Base-by-base conservation (phyloP, 169 alveolate genomes). In the Plasmodium billcollinsi region DNA sequence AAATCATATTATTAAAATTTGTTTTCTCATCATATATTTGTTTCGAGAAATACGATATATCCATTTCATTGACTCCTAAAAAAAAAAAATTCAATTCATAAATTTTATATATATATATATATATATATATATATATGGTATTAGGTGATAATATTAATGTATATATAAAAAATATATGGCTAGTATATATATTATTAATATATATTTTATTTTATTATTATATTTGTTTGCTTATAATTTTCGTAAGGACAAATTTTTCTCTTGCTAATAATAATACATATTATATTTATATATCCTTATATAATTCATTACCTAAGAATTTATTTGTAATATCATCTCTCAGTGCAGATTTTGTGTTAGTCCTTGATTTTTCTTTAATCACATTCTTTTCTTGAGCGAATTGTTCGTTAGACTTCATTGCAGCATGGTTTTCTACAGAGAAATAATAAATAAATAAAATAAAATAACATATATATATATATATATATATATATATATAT, bases 21-120 rank as follows among this genome's bases (percentile, higher is more conserved):
- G 49, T 83, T 69, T 83, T 83, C 45, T 83, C 91, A 20, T 67
- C 91, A 72, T 69, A 26, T 15, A 83, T 67, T 62, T 83, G 29
- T 39, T 83, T 83, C 5, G 85, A 43, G 12, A 83, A 49, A 20
- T 69, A 52, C 12, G 91, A 54, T 45, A 83, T 56, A 21, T 47
- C 50, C 18, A 59, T 69, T 83, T 83, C 74, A 15, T 83, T 85
- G 2, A 20, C 67, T 29, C 85, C 91, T 83, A 24, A 15, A 14
- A 21, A 61, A 74, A 26, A 54, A 24, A 72, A 18, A 59, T 43
- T 67, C n/a, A 33, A 59, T 73, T 18, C 43, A 67, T 39, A 43
- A n/a, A 33, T 5, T 45, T 8, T 67, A 18, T 67, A 43, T 67
- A 45, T 39, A 5, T 61, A 26, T 61, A 59, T 59, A 65, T 67